phyloP scores from a whole-genome alignment of 768 basidiomycete genomes.

The Kondoa subrosea region DNA sequence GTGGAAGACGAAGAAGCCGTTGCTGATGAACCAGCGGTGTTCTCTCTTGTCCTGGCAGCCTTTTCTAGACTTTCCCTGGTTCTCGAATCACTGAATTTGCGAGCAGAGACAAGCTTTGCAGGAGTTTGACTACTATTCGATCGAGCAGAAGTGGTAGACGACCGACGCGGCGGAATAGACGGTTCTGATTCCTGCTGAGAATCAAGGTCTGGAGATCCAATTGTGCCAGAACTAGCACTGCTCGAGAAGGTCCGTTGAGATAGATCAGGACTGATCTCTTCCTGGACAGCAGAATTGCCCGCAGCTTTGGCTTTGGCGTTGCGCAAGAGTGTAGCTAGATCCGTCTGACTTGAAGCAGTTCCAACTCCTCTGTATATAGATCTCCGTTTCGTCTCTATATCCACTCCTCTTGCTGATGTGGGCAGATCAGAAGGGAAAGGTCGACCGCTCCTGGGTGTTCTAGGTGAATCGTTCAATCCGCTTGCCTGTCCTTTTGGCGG shows the following conservation, averaged over 20 bases:
- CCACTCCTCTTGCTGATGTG: neutral
- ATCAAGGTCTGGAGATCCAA: neutral
- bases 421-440: neutral
- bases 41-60: too few species aligned
- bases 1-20: too few species aligned
- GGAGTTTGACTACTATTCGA: neutral
- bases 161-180: neutral
- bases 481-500: neutral
- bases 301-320: slow-evolving; percentile 61
- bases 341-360: slow-evolving; percentile 67
- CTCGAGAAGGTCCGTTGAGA: neutral
- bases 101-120: too few species aligned
- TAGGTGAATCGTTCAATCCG: neutral
- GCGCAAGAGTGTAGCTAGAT: slow-evolving; percentile 66
- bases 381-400: slow-evolving; percentile 1
- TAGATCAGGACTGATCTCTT: neutral
- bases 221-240: neutral
- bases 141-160: neutral
- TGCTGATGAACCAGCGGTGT: too few species aligned
- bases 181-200: neutral
- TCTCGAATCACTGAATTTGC: too few species aligned
- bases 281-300: slow-evolving; percentile 32
- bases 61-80: too few species aligned
- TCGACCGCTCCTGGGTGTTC: neutral
- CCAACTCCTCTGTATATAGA: slow-evolving; percentile 66